These are phyloP conservation scores for Alisma plantagoaquatica DNA, from an alignment of 106 monocot genomes.

Conservation along the genomic window DNA sequence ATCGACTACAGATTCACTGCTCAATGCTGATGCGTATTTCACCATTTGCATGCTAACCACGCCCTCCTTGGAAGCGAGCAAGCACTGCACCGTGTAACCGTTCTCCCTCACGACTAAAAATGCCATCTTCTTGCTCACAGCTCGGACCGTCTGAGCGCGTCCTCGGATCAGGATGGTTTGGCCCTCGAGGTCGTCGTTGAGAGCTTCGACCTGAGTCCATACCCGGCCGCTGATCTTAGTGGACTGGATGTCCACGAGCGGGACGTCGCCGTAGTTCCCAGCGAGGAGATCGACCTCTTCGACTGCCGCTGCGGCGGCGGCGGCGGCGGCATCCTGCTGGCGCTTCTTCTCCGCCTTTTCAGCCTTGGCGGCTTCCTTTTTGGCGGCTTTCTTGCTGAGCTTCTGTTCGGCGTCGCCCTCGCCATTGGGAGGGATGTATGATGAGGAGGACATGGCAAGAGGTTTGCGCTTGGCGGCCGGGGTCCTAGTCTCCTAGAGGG, in stretches of 20 bases:
- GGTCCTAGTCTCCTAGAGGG: too few species aligned
- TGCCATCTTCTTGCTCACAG: slow-evolving; percentile 64
- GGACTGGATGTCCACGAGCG: slow-evolving; percentile 60
- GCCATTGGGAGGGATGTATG: slow-evolving; percentile 8
- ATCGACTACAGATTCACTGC: slow-evolving; percentile 66
- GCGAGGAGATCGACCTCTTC: slow-evolving; percentile 38
- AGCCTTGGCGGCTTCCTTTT: slow-evolving; percentile 79
- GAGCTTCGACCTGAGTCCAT: slow-evolving; percentile 42
- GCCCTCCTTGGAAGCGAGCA: slow-evolving; percentile 34
- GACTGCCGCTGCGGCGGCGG: slow-evolving; percentile 15
- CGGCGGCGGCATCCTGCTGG: slow-evolving; percentile 31
- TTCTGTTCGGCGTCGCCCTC: slow-evolving; percentile 6
- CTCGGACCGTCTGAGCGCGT: slow-evolving; percentile 38
- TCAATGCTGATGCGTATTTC: slow-evolving; percentile 50
- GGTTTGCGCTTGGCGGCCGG: too few species aligned
- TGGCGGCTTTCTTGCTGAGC: too few species aligned
- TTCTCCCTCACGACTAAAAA: slow-evolving; percentile 61
- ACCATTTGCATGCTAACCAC: slow-evolving; percentile 77
- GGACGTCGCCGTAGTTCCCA: slow-evolving; percentile 62
- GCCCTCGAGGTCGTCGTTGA: slow-evolving; percentile 29
- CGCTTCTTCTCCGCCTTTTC: slow-evolving; percentile 63
- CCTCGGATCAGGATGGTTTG: slow-evolving; percentile 53
- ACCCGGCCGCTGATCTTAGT: slow-evolving; percentile 37
- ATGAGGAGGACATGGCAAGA: too few species aligned
- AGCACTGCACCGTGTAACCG: slow-evolving; percentile 62